Evolutionary conservation across 768 basidiomycete genomes (phyloP).

Genomic region (Russula olivacea): DNA sequence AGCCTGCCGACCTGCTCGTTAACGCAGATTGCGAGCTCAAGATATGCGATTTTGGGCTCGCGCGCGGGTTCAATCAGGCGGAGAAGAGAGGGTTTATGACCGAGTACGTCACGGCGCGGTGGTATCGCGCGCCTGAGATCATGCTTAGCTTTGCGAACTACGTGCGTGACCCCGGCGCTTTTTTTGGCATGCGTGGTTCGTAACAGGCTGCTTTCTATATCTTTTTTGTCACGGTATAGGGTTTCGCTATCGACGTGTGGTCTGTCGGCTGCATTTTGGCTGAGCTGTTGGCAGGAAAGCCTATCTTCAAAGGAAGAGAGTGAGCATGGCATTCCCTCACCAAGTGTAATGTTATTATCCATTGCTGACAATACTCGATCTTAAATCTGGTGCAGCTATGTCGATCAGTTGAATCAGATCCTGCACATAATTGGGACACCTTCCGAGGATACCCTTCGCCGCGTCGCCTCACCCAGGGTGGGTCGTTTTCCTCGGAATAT

Average conservation of each 20-base stretch:
- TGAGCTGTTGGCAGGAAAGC: constrained; percentile 90
- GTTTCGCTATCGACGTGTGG: constrained; percentile 93
- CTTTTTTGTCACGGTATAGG: constrained; percentile 41
- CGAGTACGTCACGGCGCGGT: constrained; percentile 95
- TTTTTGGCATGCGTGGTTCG: neutral
- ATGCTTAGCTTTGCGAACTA: constrained; percentile 67
- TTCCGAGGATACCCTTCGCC: constrained; percentile 90
- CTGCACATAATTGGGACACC: constrained; percentile 96
- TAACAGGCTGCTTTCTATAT: neutral
- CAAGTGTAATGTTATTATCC: too few species aligned
- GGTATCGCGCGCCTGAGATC: constrained; percentile 94
- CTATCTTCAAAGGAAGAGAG: constrained; percentile 97
- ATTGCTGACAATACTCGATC: too few species aligned
- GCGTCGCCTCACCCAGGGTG: constrained; percentile 86
- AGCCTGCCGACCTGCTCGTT: constrained; percentile 90
- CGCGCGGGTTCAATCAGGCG: constrained; percentile 86
- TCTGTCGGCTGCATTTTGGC: constrained; percentile 94
- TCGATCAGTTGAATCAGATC: constrained; percentile 97
- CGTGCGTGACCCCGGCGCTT: constrained; percentile 39
- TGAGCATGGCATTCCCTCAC: too few species aligned
- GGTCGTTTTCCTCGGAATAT: constrained; percentile 27
- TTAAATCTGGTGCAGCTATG: constrained; percentile 55
- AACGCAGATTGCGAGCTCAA: constrained; percentile 98
- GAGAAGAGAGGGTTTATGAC: constrained; percentile 97
- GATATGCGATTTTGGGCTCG: constrained; percentile 98